Evolutionary conservation across 805 yeast species (phyloP), one percentile per base, ranked within the genome.

Genomic region (Grigorovia jiainica): DNA sequence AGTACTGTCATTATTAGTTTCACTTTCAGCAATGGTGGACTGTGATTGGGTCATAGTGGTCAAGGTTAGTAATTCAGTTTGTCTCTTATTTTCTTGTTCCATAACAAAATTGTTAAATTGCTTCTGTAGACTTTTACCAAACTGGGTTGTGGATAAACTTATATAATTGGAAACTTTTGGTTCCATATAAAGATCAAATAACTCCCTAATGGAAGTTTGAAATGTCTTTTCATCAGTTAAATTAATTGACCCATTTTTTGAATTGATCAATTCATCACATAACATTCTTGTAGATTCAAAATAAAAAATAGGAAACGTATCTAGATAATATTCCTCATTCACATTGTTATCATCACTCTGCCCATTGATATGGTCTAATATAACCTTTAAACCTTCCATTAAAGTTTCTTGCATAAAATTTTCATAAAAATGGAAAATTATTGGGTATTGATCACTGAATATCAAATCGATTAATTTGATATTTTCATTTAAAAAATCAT

Each of bases 371-470:
- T 50, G 48, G 2, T 45, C 40, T 20, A 63, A 50, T 39, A 57
- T 53, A 2, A 43, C 35, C 19, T 54, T 54, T 5, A 64, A 44
- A 43, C 55, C 53, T 15, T 50, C 56, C 13, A 61, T 34, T 21
- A 67, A 44, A 37, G 62, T 55, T 40, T 66, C 64, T 39, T 68
- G 68, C 5, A 69, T 55, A 25, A 67, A 54, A 30, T 53, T 53
- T 46, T 70, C 73, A 37, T 59, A 52, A 42, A 64, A 67, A 41
- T 57, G 52, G 21, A 67, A 37, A 49, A 65, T 60, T 5, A 68
- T 62, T 2, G 70, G 72, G 34, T 66, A 58, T 38, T 62, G 62
- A 32, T 64, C 63, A 13, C 54, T 58, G 52, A 66, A 69, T n/a
- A 69, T 50, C 5, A 38, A 48, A 44, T 70, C 74, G 8, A 64